Percentiles rank a stretch among this genome's conserved stretches.
Evolutionary conservation across 2,329 filamentous ascomycete genomes (phyloP).

Genomic region (Mollisiaceae sp.): DNA sequence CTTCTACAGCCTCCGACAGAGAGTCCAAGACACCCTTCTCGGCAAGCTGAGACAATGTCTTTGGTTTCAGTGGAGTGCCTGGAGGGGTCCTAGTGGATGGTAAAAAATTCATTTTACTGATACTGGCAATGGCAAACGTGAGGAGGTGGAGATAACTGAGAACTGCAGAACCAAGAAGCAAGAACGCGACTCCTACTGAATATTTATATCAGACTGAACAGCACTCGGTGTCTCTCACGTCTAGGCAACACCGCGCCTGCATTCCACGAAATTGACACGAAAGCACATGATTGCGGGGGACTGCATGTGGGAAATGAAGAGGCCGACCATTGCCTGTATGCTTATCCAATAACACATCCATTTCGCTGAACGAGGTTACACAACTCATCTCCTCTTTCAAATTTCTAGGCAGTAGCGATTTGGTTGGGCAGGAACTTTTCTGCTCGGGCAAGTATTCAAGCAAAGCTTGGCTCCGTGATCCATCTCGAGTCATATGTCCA

Average conservation of each 20-base stretch:
- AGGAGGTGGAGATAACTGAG: not conserved
- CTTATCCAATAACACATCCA: not conserved
- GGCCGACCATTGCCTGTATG: not conserved
- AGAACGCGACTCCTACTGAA: not conserved
- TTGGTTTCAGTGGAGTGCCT: not conserved
- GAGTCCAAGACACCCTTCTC: not conserved
- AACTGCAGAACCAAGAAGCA: not conserved
- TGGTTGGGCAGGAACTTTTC: no score
- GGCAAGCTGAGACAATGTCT: not conserved
- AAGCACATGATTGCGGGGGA: not conserved
- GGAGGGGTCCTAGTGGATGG: not conserved
- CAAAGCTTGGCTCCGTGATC: no score
- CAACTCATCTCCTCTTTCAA: no score
- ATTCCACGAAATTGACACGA: not conserved
- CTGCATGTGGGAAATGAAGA: not conserved
- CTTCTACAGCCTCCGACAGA: constrained; percentile 13
- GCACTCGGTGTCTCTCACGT: not conserved
- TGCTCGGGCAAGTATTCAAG: no score
- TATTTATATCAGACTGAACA: not conserved
- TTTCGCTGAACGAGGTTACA: not conserved
- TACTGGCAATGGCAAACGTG: not conserved
- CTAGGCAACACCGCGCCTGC: not conserved
- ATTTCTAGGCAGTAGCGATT: no score
- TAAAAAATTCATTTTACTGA: not conserved
- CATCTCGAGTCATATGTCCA: no score